Evolutionary conservation across 2,329 filamentous ascomycete genomes (phyloP), one percentile per base, ranked within the genome.

Genomic region (Pseudopyrenochaeta lycopersici): DNA sequence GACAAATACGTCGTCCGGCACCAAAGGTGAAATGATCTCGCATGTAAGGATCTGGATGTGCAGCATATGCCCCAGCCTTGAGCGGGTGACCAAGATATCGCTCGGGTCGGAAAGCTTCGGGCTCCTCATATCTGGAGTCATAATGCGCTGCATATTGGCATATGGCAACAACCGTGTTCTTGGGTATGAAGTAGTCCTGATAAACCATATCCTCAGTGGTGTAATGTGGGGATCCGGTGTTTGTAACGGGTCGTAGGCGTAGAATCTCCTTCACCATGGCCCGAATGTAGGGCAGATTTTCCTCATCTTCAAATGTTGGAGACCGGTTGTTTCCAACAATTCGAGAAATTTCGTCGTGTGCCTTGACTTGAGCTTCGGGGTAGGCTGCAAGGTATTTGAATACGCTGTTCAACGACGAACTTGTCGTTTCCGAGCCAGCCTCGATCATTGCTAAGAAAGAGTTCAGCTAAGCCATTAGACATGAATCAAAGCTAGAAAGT

Each of bases 121-220:
- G 73, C 7, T 75, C 52, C 1, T 59, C 27, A 20, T 49, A 70
- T 3, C 59, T 41, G 1, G 66, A 56, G 39, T 76, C 68, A 40
- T 62, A 64, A 42, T 74, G 66, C 9, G 75, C 55, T 18, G 49
- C 50, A 2, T 38, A 53, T 7, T 44, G 41, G n/a, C 64, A 71
- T 9, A 52, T 46, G 9, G 65, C 21, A 10, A 76, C 35, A 3
- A 68, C 63, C 7, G 74, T 71, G 17, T 65, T 67, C 35, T 69
- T 68, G 14, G 76, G 75, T 18, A 78, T 76, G 31, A 55, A 45
- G 32, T 71, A 64, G 30, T 66, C 66, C 29, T 73, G 68, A 53
- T 75, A 77, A 7, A 45, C 35, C 14, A 61, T 55, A 21, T 75
- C 72, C 5, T 60, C 57, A 17, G 49, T 62, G 12, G 62, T 66